Percentiles rank a stretch among this genome's conserved stretches.
Conservation (phyloP, 805 yeast species). For the Starmerella etchellsii region DNA sequence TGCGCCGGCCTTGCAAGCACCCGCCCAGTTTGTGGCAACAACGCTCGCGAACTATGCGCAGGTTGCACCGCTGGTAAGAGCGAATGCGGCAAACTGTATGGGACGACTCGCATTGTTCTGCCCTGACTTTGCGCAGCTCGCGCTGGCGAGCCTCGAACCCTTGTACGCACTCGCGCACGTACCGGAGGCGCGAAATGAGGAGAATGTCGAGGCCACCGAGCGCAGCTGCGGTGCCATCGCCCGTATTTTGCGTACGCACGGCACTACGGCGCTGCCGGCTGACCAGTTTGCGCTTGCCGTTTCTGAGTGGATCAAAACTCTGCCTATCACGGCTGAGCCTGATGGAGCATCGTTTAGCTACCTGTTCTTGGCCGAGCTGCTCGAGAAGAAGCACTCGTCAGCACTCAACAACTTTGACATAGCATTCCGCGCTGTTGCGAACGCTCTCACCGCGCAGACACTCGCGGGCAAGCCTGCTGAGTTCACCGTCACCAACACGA, state of each 20-base stretch:
- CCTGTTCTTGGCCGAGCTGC: constrained; percentile 57
- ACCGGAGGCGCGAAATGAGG: constrained; percentile 78
- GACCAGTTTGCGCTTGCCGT: constrained; percentile 46
- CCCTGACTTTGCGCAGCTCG: constrained; percentile 44
- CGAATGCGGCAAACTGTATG: constrained; percentile 71
- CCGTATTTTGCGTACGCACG: constrained; percentile 57
- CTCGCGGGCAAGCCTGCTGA: constrained; percentile 63
- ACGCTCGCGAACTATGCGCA: not conserved
- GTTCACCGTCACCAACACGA: constrained; percentile 47
- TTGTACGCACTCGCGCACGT: constrained; percentile 58
- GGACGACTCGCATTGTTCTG: constrained; percentile 80
- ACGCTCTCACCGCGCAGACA: constrained; percentile 57
- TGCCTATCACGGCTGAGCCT: constrained; percentile 73
- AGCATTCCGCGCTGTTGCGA: constrained; percentile 55
- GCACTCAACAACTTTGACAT: constrained; percentile 43
- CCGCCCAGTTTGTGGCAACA: not conserved
- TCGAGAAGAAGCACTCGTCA: constrained; percentile 51
- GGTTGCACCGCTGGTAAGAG: constrained; percentile 50
- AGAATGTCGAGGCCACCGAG: constrained; percentile 76
- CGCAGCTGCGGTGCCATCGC: constrained; percentile 73
- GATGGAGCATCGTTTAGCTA: constrained; percentile 83
- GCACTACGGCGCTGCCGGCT: constrained; percentile 38
- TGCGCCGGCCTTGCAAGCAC: constrained; percentile 44
- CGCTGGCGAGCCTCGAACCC: constrained; percentile 58
- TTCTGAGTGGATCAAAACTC: constrained; percentile 63